A percentile compares a stretch with the other conserved stretches of the same genome.
Evolutionary conservation across 163 green algal genomes (phyloP).

Genomic region (Scenedesmus sp.): DNA sequence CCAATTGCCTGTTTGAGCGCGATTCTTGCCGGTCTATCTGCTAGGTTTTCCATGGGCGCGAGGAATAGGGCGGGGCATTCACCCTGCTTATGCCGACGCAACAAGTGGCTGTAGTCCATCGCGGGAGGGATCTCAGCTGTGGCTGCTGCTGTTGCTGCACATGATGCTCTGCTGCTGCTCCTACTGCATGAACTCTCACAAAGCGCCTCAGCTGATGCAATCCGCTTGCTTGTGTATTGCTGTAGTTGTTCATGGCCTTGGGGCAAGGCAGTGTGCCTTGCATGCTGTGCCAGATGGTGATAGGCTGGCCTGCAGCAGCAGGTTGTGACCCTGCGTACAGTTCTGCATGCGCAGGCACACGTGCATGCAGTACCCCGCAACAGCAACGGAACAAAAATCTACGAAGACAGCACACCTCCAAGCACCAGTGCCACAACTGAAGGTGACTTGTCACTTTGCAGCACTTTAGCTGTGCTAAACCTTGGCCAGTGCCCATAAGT

Average conservation of each 20-base stretch:
- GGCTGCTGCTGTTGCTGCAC: conserved; percentile 3
- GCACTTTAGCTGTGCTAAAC: neutral
- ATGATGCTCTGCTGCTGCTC: neutral
- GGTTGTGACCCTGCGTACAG: neutral
- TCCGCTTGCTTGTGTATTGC: neutral
- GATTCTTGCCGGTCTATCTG: conserved; percentile 58
- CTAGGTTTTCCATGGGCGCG: conserved; percentile 71
- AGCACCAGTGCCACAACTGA: neutral
- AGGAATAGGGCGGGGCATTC: conserved; percentile 63
- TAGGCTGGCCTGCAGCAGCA: neutral
- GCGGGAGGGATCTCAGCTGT: neutral
- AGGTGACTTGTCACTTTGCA: neutral
- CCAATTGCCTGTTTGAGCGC: conserved; percentile 50
- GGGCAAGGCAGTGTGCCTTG: neutral
- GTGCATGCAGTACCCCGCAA: neutral
- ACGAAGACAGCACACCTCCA: no score
- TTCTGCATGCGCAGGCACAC: neutral
- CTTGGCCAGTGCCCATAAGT: neutral
- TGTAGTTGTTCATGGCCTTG: neutral
- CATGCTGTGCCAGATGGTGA: neutral
- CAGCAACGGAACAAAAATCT: neutral
- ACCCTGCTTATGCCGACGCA: neutral
- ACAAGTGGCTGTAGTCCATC: neutral
- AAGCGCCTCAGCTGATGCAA: neutral
- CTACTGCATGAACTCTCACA: neutral